phyloP scores from a whole-genome alignment of 2,329 filamentous ascomycete species.

The Biscogniauxia marginata region DNA sequence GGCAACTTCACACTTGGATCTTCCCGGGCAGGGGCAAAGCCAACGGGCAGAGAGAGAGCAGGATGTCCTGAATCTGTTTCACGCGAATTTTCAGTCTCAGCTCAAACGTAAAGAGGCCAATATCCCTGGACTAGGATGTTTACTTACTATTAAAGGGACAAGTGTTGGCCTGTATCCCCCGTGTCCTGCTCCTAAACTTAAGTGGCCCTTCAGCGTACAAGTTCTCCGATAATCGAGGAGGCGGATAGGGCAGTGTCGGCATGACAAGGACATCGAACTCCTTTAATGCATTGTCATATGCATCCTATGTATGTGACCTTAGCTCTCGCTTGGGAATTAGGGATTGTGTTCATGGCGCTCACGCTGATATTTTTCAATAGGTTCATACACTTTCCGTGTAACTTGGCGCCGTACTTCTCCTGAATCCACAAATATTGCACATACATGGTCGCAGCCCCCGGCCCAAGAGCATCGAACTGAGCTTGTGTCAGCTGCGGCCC shows the following conservation, averaged over 20 bases:
- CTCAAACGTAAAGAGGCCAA: too few relatives aligned
- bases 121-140: background rate
- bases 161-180: slow-evolving; percentile 24
- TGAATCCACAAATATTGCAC: slow-evolving; percentile 23
- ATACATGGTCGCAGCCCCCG: slow-evolving; percentile 25
- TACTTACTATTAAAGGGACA: slow-evolving; percentile 24
- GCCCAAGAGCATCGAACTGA: slow-evolving; percentile 29
- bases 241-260: slow-evolving; percentile 25
- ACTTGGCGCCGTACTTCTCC: slow-evolving; percentile 24
- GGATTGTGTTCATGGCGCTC: background rate
- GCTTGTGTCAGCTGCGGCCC: slow-evolving; percentile 22
- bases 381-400: slow-evolving; percentile 26
- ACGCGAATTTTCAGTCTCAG: background rate
- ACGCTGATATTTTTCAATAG: slow-evolving; percentile 22
- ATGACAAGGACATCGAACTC: slow-evolving; percentile 29
- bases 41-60: slow-evolving; percentile 28
- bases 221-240: slow-evolving; percentile 16
- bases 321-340: background rate
- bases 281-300: slow-evolving; percentile 25
- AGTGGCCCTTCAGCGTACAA: slow-evolving; percentile 14
- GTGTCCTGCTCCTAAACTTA: slow-evolving; percentile 13
- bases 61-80: slow-evolving; percentile 27
- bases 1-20: slow-evolving; percentile 27
- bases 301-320: slow-evolving; percentile 15
- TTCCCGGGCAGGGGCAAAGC: slow-evolving; percentile 27